A percentile compares a stretch with the other conserved stretches of the same genome.
phyloP scores from a whole-genome alignment of 23 red algal genomes.

The Agarophyton chilense region DNA sequence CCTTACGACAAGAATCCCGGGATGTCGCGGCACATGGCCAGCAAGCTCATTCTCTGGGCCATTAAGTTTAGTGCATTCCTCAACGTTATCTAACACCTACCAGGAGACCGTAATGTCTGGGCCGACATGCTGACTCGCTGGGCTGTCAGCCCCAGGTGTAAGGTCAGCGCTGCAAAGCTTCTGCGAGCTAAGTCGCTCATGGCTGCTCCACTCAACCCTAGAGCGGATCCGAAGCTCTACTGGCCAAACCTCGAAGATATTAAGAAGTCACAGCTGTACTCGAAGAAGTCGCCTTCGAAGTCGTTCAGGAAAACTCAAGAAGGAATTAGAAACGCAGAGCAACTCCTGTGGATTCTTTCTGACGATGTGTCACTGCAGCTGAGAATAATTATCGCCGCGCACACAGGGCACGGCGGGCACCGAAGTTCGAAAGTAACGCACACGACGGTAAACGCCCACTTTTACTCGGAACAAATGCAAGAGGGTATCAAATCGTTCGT shows the following conservation, averaged over 20 bases:
- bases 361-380: background rate
- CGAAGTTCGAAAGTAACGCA: background rate
- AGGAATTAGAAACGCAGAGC: background rate
- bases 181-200: background rate
- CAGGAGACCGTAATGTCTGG: constrained; percentile 2
- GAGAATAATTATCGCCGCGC: background rate
- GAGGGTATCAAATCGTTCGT: constrained; percentile 5
- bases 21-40: background rate
- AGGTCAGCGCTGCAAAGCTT: background rate
- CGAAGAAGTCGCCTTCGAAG: background rate
- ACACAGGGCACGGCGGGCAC: background rate
- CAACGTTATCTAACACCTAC: background rate
- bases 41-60: constrained; percentile 33
- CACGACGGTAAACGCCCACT: background rate
- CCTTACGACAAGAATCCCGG: constrained; percentile 2
- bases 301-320: background rate
- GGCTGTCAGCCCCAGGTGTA: background rate
- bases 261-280: background rate
- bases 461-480: background rate
- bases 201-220: background rate
- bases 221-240: background rate
- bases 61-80: background rate
- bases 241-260: background rate
- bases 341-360: background rate
- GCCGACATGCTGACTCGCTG: constrained; percentile 22